These are phyloP conservation scores for Chenopodium formosanum DNA, from an alignment of 148 eudicot species.

Conservation along the genomic window DNA sequence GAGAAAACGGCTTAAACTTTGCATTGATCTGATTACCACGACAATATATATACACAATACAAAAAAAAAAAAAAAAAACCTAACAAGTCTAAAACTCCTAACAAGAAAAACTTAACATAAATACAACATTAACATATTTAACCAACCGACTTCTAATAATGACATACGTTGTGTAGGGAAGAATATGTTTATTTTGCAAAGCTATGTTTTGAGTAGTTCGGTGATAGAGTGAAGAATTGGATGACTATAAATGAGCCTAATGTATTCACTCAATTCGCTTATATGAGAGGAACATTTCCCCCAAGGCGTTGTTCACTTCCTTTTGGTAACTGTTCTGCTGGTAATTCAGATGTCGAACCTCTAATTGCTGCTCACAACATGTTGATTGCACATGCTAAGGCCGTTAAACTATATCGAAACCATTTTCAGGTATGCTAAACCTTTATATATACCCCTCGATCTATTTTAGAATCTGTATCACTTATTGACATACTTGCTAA, in stretches of 20 bases:
- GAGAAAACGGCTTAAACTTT: too few relatives aligned
- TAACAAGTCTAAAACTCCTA: too few relatives aligned
- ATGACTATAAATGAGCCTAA: slow-evolving; percentile 83
- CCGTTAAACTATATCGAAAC: slow-evolving; percentile 50
- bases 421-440: slow-evolving; percentile 39
- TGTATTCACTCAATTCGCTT: slow-evolving; percentile 37
- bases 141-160: too few relatives aligned
- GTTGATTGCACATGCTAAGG: slow-evolving; percentile 70
- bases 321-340: slow-evolving; percentile 46
- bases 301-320: slow-evolving; percentile 71
- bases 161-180: slow-evolving; percentile 38
- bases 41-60: too few relatives aligned
- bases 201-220: slow-evolving; percentile 67
- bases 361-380: slow-evolving; percentile 61
- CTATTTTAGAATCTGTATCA: too few relatives aligned
- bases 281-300: slow-evolving; percentile 51
- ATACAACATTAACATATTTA: too few relatives aligned
- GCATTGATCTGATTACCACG: too few relatives aligned
- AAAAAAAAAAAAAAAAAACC: too few relatives aligned
- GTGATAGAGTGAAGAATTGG: slow-evolving; percentile 81
- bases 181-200: slow-evolving; percentile 61
- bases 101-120: too few relatives aligned
- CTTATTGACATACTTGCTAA: too few relatives aligned
- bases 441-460: too few relatives aligned
- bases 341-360: slow-evolving; percentile 73